Evolutionary conservation across 1,284 basidiomycete species (phyloP).

Genomic region (Tremellales sp.): DNA sequence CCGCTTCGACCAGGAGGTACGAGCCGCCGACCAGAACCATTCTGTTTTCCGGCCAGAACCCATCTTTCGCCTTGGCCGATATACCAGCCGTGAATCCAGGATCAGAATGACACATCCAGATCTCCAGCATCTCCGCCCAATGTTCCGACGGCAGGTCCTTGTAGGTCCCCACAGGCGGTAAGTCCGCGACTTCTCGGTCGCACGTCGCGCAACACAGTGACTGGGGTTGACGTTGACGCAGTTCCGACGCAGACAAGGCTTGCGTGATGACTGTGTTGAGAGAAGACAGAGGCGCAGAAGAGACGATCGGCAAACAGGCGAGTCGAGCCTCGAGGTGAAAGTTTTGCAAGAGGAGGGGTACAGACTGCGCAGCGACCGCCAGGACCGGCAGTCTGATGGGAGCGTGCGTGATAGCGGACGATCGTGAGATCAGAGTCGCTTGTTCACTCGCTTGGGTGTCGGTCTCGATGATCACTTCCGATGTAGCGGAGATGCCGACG

Average conservation of each 20-base stretch:
- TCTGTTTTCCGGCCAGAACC: slow-evolving; percentile 70
- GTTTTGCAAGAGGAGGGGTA: slow-evolving; percentile 56
- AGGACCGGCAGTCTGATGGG: slow-evolving; percentile 64
- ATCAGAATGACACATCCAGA: slow-evolving; percentile 96
- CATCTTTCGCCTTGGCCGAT: slow-evolving; percentile 59
- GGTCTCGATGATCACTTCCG: slow-evolving; percentile 39
- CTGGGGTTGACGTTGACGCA: slow-evolving; percentile 33
- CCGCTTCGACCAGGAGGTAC: slow-evolving; percentile 71
- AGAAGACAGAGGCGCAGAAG: slow-evolving; percentile 8
- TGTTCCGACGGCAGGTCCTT: slow-evolving; percentile 88
- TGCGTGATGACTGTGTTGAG: slow-evolving; percentile 32
- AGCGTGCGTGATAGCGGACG: slow-evolving; percentile 58
- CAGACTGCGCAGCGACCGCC: slow-evolving; percentile 59
- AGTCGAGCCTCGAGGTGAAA: slow-evolving; percentile 69
- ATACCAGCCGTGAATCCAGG: slow-evolving; percentile 72
- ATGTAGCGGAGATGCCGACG: slow-evolving; percentile 17
- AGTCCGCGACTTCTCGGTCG: slow-evolving; percentile 67
- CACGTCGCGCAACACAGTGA: slow-evolving; percentile 42
- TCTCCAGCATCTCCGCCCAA: slow-evolving; percentile 94
- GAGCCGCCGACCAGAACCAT: slow-evolving; percentile 79
- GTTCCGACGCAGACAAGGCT: slow-evolving; percentile 33
- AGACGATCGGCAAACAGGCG: slow-evolving; percentile 39
- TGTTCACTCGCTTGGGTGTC: slow-evolving; percentile 53
- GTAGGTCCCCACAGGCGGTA: slow-evolving; percentile 61
- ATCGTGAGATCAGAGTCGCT: slow-evolving; percentile 60